Percentiles rank a stretch among this genome's conserved stretches.
These are phyloP conservation scores for Panellus pusillus DNA, from an alignment of 768 basidiomycete species.

Conservation along the genomic window DNA sequence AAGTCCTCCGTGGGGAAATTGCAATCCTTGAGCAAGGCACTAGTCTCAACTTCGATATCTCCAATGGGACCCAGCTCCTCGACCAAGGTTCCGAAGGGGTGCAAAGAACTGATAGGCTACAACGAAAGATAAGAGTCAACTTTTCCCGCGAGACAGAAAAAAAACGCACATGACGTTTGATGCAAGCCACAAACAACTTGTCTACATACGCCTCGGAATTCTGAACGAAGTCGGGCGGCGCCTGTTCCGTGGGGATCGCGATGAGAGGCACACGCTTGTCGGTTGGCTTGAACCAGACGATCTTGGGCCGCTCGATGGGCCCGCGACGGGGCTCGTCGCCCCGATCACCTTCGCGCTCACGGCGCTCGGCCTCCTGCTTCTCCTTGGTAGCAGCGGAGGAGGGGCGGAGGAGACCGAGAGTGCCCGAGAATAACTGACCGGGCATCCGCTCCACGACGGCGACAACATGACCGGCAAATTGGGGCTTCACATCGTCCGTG, in stretches of 20 bases:
- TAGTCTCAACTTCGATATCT: conserved; percentile 98
- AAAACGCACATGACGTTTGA: conserved; percentile 88
- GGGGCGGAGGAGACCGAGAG: conserved; percentile 90
- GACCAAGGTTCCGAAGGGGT: conserved; percentile 97
- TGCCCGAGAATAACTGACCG: conserved; percentile 97
- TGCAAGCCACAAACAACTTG: conserved; percentile 94
- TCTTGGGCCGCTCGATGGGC: conserved; percentile 91
- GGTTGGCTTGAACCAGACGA: conserved; percentile 99
- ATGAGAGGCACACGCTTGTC: conserved; percentile 99
- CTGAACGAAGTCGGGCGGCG: conserved; percentile 93
- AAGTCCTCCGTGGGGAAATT: conserved; percentile 99
- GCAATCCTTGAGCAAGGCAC: conserved; percentile 95
- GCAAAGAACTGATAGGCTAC: conserved; percentile 91
- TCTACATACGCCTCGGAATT: conserved; percentile 89
- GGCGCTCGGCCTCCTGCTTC: conserved; percentile 96
- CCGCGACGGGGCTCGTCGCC: conserved; percentile 79
- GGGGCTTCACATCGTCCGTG: conserved; percentile 96
- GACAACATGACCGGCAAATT: conserved; percentile 98
- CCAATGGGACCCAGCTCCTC: conserved; percentile 98
- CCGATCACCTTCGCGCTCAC: conserved; percentile 93
- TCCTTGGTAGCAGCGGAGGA: conserved; percentile 98
- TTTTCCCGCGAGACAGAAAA: conserved; percentile 9
- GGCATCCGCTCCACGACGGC: conserved; percentile 99
- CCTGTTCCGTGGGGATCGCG: conserved; percentile 98
- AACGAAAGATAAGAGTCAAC: conserved; percentile 21